Percentiles rank a stretch among this genome's conserved stretches.
Conservation (phyloP, 495 filamentous ascomycete species). For the Tuber umbilicatum region DNA sequence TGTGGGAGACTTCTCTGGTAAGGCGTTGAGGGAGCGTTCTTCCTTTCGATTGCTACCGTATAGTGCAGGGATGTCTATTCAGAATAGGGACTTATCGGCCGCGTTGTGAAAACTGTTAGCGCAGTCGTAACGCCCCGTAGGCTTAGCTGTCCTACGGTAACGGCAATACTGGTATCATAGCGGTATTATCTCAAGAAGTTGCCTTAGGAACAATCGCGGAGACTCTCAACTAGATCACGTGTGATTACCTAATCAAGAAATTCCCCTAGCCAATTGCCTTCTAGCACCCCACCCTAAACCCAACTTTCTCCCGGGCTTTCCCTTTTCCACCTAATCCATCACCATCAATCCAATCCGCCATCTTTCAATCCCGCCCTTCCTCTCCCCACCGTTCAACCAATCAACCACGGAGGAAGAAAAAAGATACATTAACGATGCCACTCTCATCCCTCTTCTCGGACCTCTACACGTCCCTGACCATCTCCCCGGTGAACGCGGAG, state of each 20-base stretch:
- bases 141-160: too few species aligned
- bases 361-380: slow-evolving; percentile 9
- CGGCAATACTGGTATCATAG: too few species aligned
- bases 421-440: slow-evolving; percentile 49
- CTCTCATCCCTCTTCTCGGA: slow-evolving; percentile 60
- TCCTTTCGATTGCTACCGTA: too few species aligned
- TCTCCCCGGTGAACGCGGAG: slow-evolving; percentile 58
- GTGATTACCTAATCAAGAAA: neutral
- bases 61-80: too few species aligned
- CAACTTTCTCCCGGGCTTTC: slow-evolving; percentile 29
- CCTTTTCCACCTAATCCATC: slow-evolving; percentile 19
- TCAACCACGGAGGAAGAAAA: neutral
- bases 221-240: neutral
- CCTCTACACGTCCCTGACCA: slow-evolving; percentile 53
- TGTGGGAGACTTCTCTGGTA: too few species aligned
- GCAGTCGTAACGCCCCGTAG: too few species aligned
- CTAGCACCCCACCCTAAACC: slow-evolving; percentile 18
- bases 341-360: slow-evolving; percentile 16
- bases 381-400: slow-evolving; percentile 2
- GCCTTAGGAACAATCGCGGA: neutral
- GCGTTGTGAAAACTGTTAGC: too few species aligned
- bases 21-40: too few species aligned
- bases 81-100: too few species aligned
- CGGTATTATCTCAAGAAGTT: neutral
- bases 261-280: slow-evolving; percentile 17